These are phyloP conservation scores for Quercus tomentella DNA, from an alignment of 331 rosid genomes.

Conservation along the genomic window DNA sequence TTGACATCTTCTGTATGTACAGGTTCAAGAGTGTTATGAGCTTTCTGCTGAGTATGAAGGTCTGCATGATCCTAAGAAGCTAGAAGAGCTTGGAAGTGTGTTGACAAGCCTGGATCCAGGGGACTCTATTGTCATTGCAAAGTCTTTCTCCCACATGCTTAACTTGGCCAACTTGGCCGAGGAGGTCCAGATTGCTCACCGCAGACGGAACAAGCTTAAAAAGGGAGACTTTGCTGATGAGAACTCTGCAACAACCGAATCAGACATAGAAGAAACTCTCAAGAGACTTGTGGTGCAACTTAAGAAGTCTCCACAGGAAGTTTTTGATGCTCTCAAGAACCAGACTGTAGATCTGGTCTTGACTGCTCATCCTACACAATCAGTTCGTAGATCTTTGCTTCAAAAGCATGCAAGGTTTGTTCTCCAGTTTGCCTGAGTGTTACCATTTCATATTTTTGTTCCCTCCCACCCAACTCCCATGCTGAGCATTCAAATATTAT, in stretches of 20 bases:
- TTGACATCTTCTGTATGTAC: neutral
- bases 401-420: constrained; percentile 95
- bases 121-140: constrained; percentile 88
- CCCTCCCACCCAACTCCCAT: too few species aligned
- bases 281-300: constrained; percentile 75
- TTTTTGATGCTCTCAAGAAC: constrained; percentile 92
- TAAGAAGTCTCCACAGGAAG: constrained; percentile 91
- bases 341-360: constrained; percentile 96
- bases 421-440: neutral
- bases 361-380: constrained; percentile 99
- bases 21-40: constrained; percentile 98
- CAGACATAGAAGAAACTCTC: constrained; percentile 94
- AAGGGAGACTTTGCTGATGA: constrained; percentile 87
- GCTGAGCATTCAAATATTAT: too few species aligned
- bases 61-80: constrained; percentile 75
- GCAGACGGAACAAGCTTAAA: constrained; percentile 86
- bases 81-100: constrained; percentile 77
- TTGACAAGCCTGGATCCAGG: constrained; percentile 93
- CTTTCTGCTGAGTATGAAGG: constrained; percentile 98
- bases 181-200: constrained; percentile 95
- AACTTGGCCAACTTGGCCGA: constrained; percentile 98
- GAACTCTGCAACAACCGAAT: constrained; percentile 87
- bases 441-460: neutral
- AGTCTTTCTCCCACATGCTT: constrained; percentile 96
- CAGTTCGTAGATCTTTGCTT: constrained; percentile 93